Evolutionary conservation across 352 stramenopile genomes (phyloP).

Genomic region (Phytophthora meadii): DNA sequence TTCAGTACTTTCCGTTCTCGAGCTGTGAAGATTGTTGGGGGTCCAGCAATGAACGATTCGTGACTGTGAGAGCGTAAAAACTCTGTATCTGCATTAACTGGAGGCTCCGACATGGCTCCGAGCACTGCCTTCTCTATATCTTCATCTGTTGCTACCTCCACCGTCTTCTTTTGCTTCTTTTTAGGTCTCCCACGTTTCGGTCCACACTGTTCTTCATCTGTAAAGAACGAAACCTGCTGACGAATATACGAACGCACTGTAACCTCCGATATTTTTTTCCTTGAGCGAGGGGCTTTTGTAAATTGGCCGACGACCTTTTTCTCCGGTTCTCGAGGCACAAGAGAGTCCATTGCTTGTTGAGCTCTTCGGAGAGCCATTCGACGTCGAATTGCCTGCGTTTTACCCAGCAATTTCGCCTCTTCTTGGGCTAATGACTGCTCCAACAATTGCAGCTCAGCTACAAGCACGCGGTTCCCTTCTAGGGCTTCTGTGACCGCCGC

Average conservation of each 20-base stretch:
- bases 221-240: slow-evolving; percentile 65
- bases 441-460: slow-evolving; percentile 46
- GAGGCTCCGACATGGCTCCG: slow-evolving; percentile 39
- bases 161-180: slow-evolving; percentile 35
- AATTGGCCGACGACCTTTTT: slow-evolving; percentile 1
- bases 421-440: slow-evolving; percentile 39
- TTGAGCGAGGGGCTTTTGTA: slow-evolving; percentile 9
- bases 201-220: slow-evolving; percentile 39
- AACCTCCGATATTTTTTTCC: slow-evolving; percentile 27
- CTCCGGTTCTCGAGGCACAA: slow-evolving; percentile 19
- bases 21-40: slow-evolving; percentile 57
- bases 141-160: slow-evolving; percentile 1
- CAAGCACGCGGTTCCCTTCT: slow-evolving; percentile 51
- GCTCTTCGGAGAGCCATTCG: slow-evolving; percentile 58
- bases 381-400: slow-evolving; percentile 57
- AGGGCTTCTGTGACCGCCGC: slow-evolving; percentile 35
- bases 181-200: slow-evolving; percentile 35
- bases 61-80: slow-evolving; percentile 62
- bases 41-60: slow-evolving; percentile 59
- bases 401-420: slow-evolving; percentile 43
- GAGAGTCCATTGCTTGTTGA: slow-evolving; percentile 53
- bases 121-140: slow-evolving; percentile 10
- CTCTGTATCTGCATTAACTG: slow-evolving; percentile 58
- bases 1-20: slow-evolving; percentile 66
- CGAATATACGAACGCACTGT: slow-evolving; percentile 68